phyloP scores from a whole-genome alignment of 1,284 basidiomycete genomes.

The Volvariella volvacea region DNA sequence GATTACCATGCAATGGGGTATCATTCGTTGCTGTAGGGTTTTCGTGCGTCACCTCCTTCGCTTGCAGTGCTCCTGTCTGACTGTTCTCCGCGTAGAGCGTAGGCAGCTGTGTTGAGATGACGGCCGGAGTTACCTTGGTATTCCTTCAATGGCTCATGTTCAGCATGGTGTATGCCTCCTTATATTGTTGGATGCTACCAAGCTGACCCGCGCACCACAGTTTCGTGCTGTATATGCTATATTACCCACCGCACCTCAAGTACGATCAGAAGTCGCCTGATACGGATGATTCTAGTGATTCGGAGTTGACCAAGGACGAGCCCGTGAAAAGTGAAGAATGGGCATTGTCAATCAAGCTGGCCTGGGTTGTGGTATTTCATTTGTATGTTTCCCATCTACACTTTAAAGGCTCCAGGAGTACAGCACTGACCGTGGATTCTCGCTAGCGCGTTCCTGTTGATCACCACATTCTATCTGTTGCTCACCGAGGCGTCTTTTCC shows the following conservation, averaged over 20 bases:
- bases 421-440: background rate
- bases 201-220: slow-evolving; percentile 32
- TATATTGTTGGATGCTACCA: background rate
- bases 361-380: slow-evolving; percentile 69
- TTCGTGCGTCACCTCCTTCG: slow-evolving; percentile 49
- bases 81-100: slow-evolving; percentile 39
- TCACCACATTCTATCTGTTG: slow-evolving; percentile 54
- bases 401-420: slow-evolving; percentile 1
- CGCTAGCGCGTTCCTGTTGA: slow-evolving; percentile 42
- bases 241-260: slow-evolving; percentile 83
- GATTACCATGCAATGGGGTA: slow-evolving; percentile 83
- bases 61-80: background rate
- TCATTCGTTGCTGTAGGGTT: slow-evolving; percentile 77
- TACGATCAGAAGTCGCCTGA: slow-evolving; percentile 26
- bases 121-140: slow-evolving; percentile 83
- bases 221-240: slow-evolving; percentile 85
- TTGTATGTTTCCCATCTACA: slow-evolving; percentile 48
- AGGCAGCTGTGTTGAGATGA: slow-evolving; percentile 74
- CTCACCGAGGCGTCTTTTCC: slow-evolving; percentile 32
- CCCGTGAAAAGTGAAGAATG: slow-evolving; percentile 59
- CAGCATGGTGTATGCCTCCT: slow-evolving; percentile 63
- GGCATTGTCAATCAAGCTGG: slow-evolving; percentile 67
- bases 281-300: background rate
- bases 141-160: slow-evolving; percentile 85
- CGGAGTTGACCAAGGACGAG: slow-evolving; percentile 26